phyloP scores from a whole-genome alignment of 148 eudicot species.

The Diospyros kaki region DNA sequence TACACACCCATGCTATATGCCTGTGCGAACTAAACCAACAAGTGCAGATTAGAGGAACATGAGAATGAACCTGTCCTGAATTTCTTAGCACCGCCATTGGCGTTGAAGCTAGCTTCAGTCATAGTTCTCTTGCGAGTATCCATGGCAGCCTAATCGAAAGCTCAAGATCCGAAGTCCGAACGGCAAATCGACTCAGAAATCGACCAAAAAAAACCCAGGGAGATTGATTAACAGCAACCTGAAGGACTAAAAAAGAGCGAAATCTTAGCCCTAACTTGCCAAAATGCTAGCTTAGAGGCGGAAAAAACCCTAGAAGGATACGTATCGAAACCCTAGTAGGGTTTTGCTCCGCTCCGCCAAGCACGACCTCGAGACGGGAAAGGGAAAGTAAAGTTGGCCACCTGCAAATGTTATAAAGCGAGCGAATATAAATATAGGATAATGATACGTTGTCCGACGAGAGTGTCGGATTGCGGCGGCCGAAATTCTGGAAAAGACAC shows the following conservation, averaged over 20 bases:
- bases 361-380: not conserved
- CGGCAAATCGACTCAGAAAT: not conserved
- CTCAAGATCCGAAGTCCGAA: not conserved
- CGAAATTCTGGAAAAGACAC: too few species aligned
- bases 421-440: too few species aligned
- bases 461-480: too few species aligned
- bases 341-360: not conserved
- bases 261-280: not conserved
- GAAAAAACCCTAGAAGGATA: not conserved
- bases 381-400: not conserved
- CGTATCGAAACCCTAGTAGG: not conserved
- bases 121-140: conserved; percentile 44
- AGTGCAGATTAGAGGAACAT: not conserved
- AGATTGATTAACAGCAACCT: not conserved
- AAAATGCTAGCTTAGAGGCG: not conserved
- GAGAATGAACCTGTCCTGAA: conserved; percentile 33
- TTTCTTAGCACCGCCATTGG: conserved; percentile 49
- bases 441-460: too few species aligned
- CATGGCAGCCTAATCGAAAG: conserved; percentile 13
- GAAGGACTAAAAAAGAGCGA: not conserved
- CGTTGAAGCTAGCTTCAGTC: conserved; percentile 20
- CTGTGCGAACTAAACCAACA: not conserved
- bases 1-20: not conserved
- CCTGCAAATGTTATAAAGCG: too few species aligned
- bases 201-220: not conserved